These are phyloP conservation scores for Wickerhamiella qilinensis DNA, from an alignment of 805 yeast species.

Conservation along the genomic window DNA sequence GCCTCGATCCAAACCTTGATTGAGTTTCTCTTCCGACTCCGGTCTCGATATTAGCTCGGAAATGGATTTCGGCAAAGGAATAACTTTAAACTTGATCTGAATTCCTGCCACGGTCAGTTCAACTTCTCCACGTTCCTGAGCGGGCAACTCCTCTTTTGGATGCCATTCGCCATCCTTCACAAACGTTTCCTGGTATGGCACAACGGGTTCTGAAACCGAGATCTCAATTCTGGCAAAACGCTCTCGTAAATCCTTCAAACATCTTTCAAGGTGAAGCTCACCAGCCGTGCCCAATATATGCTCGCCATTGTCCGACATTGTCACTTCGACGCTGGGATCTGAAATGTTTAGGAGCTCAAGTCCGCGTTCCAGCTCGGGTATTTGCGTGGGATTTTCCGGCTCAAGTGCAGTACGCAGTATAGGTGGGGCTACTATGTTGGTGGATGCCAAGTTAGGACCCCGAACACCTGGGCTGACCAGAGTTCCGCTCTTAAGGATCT, in stretches of 20 bases:
- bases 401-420: conserved; percentile 93
- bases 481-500: conserved; percentile 76
- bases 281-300: conserved; percentile 92
- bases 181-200: conserved; percentile 85
- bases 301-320: conserved; percentile 80
- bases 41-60: conserved; percentile 33
- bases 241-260: conserved; percentile 76
- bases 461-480: conserved; percentile 38
- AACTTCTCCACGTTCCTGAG: conserved; percentile 14
- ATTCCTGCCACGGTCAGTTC: conserved; percentile 37
- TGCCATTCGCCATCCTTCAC: conserved; percentile 32
- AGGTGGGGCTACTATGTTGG: conserved; percentile 66
- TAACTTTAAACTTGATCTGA: conserved; percentile 26
- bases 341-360: conserved; percentile 65
- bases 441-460: conserved; percentile 65
- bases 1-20: conserved; percentile 13
- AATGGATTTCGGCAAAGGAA: conserved; percentile 40
- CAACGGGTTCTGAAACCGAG: conserved; percentile 76
- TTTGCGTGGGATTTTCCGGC: conserved; percentile 71
- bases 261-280: conserved; percentile 87
- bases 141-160: conserved; percentile 9
- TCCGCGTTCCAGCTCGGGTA: conserved; percentile 63
- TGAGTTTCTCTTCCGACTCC: conserved; percentile 21
- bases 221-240: conserved; percentile 87
- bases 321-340: conserved; percentile 88